Evolutionary conservation across 306 rosid genomes (phyloP).

Genomic region (Quercus robur): DNA sequence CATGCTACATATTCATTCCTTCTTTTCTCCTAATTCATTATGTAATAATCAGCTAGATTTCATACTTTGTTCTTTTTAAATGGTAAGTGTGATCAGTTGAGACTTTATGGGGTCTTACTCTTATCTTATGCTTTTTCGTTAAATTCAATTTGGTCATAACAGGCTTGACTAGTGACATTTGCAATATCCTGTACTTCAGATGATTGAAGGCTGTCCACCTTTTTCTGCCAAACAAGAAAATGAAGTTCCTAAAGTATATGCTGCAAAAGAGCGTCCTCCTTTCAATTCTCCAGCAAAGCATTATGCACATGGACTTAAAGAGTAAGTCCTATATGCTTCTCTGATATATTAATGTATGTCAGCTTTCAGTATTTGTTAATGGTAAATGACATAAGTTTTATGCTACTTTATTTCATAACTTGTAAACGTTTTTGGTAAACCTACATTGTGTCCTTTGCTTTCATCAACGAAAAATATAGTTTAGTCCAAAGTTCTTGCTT

Average conservation of each 20-base stretch:
- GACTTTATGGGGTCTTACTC: background rate
- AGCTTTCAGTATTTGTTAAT: background rate
- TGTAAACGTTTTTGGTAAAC: background rate
- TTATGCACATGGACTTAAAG: constrained; percentile 75
- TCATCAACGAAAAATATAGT: background rate
- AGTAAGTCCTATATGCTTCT: constrained; percentile 43
- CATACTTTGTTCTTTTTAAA: background rate
- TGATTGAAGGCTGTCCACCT: constrained; percentile 90
- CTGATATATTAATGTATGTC: constrained; percentile 6
- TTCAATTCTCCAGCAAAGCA: constrained; percentile 70
- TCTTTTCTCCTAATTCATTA: background rate
- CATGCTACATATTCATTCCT: background rate
- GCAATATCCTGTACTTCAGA: constrained; percentile 42
- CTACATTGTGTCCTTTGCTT: background rate
- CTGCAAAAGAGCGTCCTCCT: constrained; percentile 71
- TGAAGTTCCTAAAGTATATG: constrained; percentile 65
- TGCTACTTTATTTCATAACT: background rate
- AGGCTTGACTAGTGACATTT: constrained; percentile 26
- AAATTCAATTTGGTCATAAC: constrained; percentile 5
- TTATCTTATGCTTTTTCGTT: background rate
- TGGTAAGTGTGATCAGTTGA: background rate
- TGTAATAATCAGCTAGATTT: background rate
- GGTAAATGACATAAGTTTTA: background rate
- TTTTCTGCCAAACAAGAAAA: constrained; percentile 60
- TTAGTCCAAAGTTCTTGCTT: background rate